A percentile compares a stretch with the other conserved stretches of the same genome.
phyloP scores from a whole-genome alignment of 352 stramenopile genomes.

The Blastocystis sp. region DNA sequence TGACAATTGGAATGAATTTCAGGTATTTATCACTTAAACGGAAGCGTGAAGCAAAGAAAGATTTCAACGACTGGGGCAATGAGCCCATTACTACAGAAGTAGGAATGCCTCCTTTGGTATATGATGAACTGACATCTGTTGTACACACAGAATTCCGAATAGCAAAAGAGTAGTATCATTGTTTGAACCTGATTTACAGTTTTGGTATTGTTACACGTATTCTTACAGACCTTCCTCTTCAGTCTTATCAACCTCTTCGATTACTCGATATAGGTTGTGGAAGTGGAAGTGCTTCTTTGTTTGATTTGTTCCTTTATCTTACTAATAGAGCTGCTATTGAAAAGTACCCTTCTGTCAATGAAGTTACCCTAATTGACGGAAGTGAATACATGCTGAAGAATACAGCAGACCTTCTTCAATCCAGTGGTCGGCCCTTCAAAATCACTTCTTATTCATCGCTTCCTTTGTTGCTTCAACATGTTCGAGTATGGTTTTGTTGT shows the following conservation, averaged over 20 bases:
- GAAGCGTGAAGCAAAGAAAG: neutral
- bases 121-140: constrained; percentile 24
- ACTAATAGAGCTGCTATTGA: neutral
- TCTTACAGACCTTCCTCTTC: neutral
- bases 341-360: neutral
- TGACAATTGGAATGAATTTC: neutral
- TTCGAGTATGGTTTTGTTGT: neutral
- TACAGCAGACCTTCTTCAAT: neutral
- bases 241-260: neutral
- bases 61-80: constrained; percentile 45
- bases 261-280: constrained; percentile 42
- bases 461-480: neutral
- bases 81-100: neutral
- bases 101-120: constrained; percentile 7
- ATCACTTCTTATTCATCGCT: constrained; percentile 35
- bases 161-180: constrained; percentile 2
- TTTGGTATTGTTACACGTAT: constrained; percentile 35
- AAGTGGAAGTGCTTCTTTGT: constrained; percentile 10
- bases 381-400: constrained; percentile 45
- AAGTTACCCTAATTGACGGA: neutral
- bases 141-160: constrained; percentile 29
- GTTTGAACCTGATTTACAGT: neutral
- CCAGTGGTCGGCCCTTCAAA: neutral
- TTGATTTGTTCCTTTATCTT: neutral
- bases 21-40: constrained; percentile 3